Evolutionary conservation across 441 rosid species (phyloP).

Genomic region (Arabidopsis hybrid): DNA sequence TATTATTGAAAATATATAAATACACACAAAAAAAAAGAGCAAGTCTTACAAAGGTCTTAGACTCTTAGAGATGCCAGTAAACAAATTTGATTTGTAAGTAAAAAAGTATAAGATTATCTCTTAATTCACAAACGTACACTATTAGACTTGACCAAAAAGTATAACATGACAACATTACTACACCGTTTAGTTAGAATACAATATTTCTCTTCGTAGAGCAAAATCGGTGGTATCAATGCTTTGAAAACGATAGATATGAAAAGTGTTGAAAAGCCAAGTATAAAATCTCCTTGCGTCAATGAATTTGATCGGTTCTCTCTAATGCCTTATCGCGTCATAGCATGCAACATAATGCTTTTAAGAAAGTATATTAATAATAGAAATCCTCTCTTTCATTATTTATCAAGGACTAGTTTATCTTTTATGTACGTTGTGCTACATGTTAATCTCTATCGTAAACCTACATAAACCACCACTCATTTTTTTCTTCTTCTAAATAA

Average conservation of each 20-base stretch:
- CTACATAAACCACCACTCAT: neutral
- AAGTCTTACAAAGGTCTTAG: neutral
- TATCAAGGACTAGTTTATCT: neutral
- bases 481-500: neutral
- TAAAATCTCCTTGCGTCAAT: conserved; percentile 27
- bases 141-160: neutral
- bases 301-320: conserved; percentile 24
- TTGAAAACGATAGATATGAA: conserved; percentile 25
- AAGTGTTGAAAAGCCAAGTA: conserved; percentile 23
- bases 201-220: neutral
- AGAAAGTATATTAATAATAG: conserved; percentile 1
- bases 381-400: neutral
- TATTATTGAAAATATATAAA: no score
- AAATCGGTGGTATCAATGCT: neutral
- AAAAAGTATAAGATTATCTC: neutral
- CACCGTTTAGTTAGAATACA: neutral
- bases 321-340: conserved; percentile 39
- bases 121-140: neutral
- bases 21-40: neutral
- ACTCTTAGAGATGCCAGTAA: neutral
- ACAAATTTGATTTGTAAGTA: neutral
- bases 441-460: neutral
- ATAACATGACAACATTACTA: neutral
- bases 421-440: no score
- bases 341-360: conserved; percentile 22